Evolutionary conservation across 129 eudicot species (phyloP), one percentile per base, ranked within the genome.

Genomic region (Saussurea involucrata): DNA sequence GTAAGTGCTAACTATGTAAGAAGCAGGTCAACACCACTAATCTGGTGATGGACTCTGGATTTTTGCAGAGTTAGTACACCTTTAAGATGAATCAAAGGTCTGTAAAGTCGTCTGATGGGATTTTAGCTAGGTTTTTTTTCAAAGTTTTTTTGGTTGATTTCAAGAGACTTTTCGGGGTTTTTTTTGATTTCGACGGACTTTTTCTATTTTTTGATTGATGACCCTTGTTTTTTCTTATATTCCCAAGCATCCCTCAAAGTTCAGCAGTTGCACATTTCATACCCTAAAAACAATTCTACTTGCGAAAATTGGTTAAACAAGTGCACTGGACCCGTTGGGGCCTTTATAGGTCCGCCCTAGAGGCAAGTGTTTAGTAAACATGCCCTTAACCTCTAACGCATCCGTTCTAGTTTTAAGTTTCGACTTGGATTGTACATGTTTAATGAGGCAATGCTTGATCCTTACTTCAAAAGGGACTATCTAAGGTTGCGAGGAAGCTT

Each of bases 401-500:
- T 53, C 22, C 17, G 2, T 53, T 53, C 61, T 53, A 53, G 61
- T 18, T 17, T 53, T 53, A 53, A 17, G 18, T 49, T 4, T 21
- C 4, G 24, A 68, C 5, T 37, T 75, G 25, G 11, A 28, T 9
- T n/a, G 17, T 24, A n/a, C 11, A 20, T 82, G 58, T 63, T 53
- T 21, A 68, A 60, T 24, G 60, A 87, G 90, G 92, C 97, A 53
- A 37, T 92, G 31, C 90, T 92, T 63, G 97, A 91, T 76, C 88
- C 94, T 36, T 36, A 15, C 88, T 88, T 88, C 80, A 85, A 80
- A 89, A 89, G 84, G 92, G 97, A 17, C 83, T 89, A 78, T 82
- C 95, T 29, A 89, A 89, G 73, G 85, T 84, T 8, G 95, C 87
- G 61, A 89, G 95, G 69, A 92, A 92, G 82, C 97, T 94, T 6